These are phyloP conservation scores for Orobanche coerulescens DNA, from an alignment of 257 asterid genomes.

Conservation along the genomic window DNA sequence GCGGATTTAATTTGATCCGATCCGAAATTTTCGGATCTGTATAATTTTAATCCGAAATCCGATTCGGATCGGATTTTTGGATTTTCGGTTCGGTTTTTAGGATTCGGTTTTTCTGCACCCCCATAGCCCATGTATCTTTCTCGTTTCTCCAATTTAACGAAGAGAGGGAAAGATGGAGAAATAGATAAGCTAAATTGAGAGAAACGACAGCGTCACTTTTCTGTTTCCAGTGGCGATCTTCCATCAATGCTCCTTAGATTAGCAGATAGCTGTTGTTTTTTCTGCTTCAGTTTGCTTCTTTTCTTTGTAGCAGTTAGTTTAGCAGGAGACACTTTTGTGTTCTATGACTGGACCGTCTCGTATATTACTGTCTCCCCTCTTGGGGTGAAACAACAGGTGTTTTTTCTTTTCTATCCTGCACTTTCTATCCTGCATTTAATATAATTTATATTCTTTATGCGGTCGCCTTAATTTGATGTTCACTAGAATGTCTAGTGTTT, in stretches of 20 bases:
- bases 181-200: background rate
- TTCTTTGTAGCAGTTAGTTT: slow-evolving; percentile 32
- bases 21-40: too few species aligned
- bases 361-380: slow-evolving; percentile 80
- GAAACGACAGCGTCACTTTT: background rate
- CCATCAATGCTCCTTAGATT: slow-evolving; percentile 47
- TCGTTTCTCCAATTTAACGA: background rate
- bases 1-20: too few species aligned
- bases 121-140: background rate
- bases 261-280: slow-evolving; percentile 21
- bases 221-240: slow-evolving; percentile 18
- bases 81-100: too few species aligned
- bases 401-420: background rate
- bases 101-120: background rate
- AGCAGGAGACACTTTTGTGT: slow-evolving; percentile 64
- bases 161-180: too few species aligned
- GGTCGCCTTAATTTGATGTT: too few species aligned
- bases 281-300: slow-evolving; percentile 34
- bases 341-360: slow-evolving; percentile 78
- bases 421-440: background rate
- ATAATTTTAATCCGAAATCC: too few species aligned
- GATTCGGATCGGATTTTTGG: too few species aligned
- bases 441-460: background rate
- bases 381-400: slow-evolving; percentile 75
- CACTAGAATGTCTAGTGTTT: too few species aligned